Evolutionary conservation across 2,329 filamentous ascomycete genomes (phyloP).

Genomic region (Calonectria hawksworthii): DNA sequence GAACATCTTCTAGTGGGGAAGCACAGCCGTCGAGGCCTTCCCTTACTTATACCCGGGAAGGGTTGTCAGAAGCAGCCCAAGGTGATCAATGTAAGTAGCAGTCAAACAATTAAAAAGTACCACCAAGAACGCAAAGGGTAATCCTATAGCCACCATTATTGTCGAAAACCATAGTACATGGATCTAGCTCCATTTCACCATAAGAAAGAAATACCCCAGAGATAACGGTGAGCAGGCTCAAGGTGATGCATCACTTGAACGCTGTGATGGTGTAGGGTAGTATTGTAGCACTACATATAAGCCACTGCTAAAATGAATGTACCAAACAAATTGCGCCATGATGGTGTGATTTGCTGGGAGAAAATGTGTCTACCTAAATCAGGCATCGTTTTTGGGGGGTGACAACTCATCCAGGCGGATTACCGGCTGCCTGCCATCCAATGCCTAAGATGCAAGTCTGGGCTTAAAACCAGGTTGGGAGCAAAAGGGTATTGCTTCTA

Average conservation of each 20-base stretch:
- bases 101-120: background rate
- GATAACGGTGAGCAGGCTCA: background rate
- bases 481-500: background rate
- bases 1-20: background rate
- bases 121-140: background rate
- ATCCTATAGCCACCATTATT: too few species aligned
- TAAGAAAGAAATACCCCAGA: background rate
- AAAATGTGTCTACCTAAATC: background rate
- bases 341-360: background rate
- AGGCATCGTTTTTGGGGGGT: background rate
- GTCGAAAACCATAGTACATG: too few species aligned
- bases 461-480: background rate
- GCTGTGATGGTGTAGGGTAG: background rate
- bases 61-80: background rate
- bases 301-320: background rate
- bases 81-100: background rate
- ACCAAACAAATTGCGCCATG: conserved; percentile 1
- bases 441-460: background rate
- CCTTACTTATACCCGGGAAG: background rate
- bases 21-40: background rate
- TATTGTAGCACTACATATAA: background rate
- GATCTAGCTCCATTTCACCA: background rate
- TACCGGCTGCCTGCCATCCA: background rate
- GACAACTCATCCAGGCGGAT: background rate
- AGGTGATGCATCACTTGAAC: background rate